phyloP scores from a whole-genome alignment of 192 early-diverging fungal species.

The Coemansia sp. region DNA sequence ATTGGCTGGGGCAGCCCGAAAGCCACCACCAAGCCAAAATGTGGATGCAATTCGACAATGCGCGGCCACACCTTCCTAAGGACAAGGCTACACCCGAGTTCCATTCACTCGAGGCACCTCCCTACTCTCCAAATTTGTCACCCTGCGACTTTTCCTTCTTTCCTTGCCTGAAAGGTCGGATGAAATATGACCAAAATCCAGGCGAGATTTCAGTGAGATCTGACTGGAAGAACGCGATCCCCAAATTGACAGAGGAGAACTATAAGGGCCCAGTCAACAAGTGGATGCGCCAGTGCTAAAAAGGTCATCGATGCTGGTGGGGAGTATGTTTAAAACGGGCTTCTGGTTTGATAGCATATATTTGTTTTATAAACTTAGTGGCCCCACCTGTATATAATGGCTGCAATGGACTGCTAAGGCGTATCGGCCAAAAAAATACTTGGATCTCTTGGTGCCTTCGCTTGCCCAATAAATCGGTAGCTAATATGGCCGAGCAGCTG shows the following conservation, averaged over 20 bases:
- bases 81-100: not conserved
- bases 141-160: not conserved
- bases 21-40: not conserved
- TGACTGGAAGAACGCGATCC: not conserved
- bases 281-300: not conserved
- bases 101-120: not conserved
- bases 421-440: too few relatives aligned
- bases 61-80: not conserved
- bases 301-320: not conserved
- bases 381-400: too few relatives aligned
- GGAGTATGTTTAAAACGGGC: too few relatives aligned
- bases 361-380: too few relatives aligned
- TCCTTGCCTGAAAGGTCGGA: not conserved
- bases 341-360: too few relatives aligned
- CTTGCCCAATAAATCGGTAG: too few relatives aligned
- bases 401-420: too few relatives aligned
- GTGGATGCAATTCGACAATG: not conserved
- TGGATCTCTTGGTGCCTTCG: too few relatives aligned
- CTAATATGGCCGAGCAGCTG: slow-evolving; percentile 36
- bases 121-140: not conserved
- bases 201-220: not conserved
- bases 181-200: not conserved
- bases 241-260: not conserved
- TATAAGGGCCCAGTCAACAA: not conserved
- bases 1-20: not conserved